These are phyloP conservation scores for Cryptosporidium ryanae DNA, from an alignment of 169 alveolate species.

Conservation along the genomic window DNA sequence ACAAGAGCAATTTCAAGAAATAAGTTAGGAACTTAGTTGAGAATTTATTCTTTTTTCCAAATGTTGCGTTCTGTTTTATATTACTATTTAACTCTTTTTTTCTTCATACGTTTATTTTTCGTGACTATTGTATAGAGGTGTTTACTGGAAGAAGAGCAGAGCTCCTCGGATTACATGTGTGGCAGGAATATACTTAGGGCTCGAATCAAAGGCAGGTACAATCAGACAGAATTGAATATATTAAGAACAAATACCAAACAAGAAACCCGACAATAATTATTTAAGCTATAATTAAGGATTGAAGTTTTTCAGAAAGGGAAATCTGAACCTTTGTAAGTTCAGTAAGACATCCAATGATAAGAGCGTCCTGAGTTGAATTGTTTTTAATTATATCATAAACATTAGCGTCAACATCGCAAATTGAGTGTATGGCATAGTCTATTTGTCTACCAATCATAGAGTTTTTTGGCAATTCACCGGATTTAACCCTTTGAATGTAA, in stretches of 20 bases:
- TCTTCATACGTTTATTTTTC: too few relatives aligned
- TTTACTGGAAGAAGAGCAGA: too few relatives aligned
- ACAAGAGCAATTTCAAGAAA: background rate
- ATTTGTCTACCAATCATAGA: conserved; percentile 68
- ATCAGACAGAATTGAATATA: too few relatives aligned
- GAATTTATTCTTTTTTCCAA: too few relatives aligned
- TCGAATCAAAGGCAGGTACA: too few relatives aligned
- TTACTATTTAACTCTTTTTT: too few relatives aligned
- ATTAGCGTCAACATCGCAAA: conserved; percentile 51
- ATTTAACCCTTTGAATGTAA: conserved; percentile 30
- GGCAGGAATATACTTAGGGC: too few relatives aligned
- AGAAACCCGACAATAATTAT: background rate
- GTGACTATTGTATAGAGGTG: too few relatives aligned
- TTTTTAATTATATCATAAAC: conserved; percentile 20
- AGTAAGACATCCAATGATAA: conserved; percentile 63
- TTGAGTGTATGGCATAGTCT: conserved; percentile 55
- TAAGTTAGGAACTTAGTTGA: too few relatives aligned
- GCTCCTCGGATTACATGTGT: too few relatives aligned
- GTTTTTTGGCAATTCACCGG: conserved; percentile 32
- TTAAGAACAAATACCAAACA: background rate
- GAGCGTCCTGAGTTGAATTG: conserved; percentile 53
- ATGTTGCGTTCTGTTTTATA: too few relatives aligned
- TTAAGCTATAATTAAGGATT: conserved; percentile 38
- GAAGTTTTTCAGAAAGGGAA: conserved; percentile 63
- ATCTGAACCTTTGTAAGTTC: conserved; percentile 62